Conservation (phyloP, 1,284 basidiomycete genomes). For the Ceratorhiza oryzae-sativae region DNA sequence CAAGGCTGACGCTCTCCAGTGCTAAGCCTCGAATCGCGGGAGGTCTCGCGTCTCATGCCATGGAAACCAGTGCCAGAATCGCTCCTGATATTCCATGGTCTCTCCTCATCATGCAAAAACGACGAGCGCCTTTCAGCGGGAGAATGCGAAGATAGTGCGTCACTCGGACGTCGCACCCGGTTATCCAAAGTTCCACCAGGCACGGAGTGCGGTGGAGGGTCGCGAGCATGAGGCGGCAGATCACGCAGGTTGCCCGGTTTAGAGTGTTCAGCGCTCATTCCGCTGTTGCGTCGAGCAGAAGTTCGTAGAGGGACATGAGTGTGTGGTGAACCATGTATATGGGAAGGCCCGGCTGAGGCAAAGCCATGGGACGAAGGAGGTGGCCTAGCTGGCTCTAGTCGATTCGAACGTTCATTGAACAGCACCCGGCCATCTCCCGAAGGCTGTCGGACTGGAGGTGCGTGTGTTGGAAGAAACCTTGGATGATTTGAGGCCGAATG, state of each 20-base stretch:
- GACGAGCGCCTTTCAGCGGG: slow-evolving; percentile 25
- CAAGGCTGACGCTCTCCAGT: slow-evolving; percentile 22
- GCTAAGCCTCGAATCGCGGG: slow-evolving; percentile 27
- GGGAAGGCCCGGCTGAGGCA: slow-evolving; percentile 31
- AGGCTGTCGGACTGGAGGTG: slow-evolving; percentile 41
- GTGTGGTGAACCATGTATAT: slow-evolving; percentile 46
- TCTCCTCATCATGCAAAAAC: slow-evolving; percentile 33
- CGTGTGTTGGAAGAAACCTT: slow-evolving; percentile 41
- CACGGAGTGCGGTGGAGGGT: slow-evolving; percentile 56
- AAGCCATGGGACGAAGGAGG: slow-evolving; percentile 26
- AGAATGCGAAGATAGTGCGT: slow-evolving; percentile 18
- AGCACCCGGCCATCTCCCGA: slow-evolving; percentile 61
- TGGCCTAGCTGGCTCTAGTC: slow-evolving; percentile 66
- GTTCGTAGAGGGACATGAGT: slow-evolving; percentile 50
- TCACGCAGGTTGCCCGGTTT: slow-evolving; percentile 45
- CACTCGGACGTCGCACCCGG: slow-evolving; percentile 25
- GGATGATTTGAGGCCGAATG: slow-evolving; percentile 54
- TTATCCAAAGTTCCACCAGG: slow-evolving; percentile 36
- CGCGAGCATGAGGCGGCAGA: slow-evolving; percentile 57
- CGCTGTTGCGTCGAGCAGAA: slow-evolving; percentile 19
- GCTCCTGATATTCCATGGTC: not conserved
- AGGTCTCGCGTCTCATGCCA: slow-evolving; percentile 28
- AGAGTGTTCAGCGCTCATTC: slow-evolving; percentile 12
- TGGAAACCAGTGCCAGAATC: slow-evolving; percentile 3
- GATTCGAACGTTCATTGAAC: slow-evolving; percentile 91